Evolutionary conservation across 768 basidiomycete species (phyloP).

Genomic region (Psilocybe tampanensis): DNA sequence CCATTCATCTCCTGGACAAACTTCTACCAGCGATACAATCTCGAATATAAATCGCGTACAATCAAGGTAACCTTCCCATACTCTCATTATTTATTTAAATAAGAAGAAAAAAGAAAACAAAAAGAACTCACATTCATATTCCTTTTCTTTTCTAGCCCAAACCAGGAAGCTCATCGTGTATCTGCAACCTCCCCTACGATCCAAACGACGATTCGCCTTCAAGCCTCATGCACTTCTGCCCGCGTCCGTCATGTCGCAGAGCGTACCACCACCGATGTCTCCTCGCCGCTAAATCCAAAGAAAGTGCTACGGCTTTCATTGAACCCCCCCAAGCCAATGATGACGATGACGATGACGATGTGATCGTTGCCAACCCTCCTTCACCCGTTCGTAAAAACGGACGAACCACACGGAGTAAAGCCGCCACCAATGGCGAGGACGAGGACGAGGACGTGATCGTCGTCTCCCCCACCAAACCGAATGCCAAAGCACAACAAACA

Average conservation of each 20-base stretch:
- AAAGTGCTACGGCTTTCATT: conserved; percentile 10
- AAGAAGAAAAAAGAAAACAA: conserved; percentile 5
- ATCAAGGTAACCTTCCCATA: conserved; percentile 43
- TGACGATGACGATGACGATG: no score
- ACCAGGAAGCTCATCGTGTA: conserved; percentile 39
- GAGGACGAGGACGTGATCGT: no score
- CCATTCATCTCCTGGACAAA: conserved; percentile 36
- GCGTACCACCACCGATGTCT: conserved; percentile 56
- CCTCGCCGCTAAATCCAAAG: conserved; percentile 25
- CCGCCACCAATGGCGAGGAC: no score
- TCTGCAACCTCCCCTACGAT: conserved; percentile 49
- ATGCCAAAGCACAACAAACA: no score
- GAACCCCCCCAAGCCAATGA: background rate
- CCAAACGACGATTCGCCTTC: conserved; percentile 34
- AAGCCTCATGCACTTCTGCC: conserved; percentile 57
- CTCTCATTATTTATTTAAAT: no score
- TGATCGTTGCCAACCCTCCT: no score
- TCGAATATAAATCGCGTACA: conserved; percentile 34
- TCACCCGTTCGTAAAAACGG: no score
- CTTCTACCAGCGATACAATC: conserved; percentile 52
- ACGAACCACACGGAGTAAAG: no score
- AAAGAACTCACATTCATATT: background rate
- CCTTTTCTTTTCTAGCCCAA: conserved; percentile 38
- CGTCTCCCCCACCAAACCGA: no score
- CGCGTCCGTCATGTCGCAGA: conserved; percentile 46